These are phyloP conservation scores for Begonia masoniana DNA, from an alignment of 306 rosid species.

Conservation along the genomic window DNA sequence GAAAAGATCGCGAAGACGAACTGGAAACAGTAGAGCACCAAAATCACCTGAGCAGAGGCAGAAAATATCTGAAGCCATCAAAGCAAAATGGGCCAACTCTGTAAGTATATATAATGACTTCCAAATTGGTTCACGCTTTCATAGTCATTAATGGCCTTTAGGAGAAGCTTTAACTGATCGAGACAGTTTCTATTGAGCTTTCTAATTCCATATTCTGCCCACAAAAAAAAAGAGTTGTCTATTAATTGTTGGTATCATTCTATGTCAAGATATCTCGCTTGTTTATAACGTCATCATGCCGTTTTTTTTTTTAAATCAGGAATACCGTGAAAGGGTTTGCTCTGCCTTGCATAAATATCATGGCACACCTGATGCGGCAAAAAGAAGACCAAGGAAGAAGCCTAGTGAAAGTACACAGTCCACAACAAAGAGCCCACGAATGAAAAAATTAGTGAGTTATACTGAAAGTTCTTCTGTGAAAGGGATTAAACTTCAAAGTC, in stretches of 20 bases:
- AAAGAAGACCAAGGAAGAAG: constrained; percentile 50
- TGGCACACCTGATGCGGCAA: constrained; percentile 34
- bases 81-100: constrained; percentile 88
- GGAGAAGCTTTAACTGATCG: neutral
- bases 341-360: constrained; percentile 62
- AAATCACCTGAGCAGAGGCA: constrained; percentile 80
- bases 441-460: constrained; percentile 18
- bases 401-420: constrained; percentile 24
- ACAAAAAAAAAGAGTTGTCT: too few species aligned
- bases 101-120: constrained; percentile 34
- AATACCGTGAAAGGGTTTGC: constrained; percentile 61
- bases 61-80: constrained; percentile 80
- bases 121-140: constrained; percentile 6
- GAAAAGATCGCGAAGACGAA: constrained; percentile 27
- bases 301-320: constrained; percentile 27
- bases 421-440: constrained; percentile 28
- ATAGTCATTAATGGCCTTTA: constrained; percentile 2
- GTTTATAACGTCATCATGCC: neutral
- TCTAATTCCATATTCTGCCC: neutral
- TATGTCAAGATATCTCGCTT: constrained; percentile 1
- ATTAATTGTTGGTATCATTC: too few species aligned
- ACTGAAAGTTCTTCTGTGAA: constrained; percentile 11
- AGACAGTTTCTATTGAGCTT: constrained; percentile 1
- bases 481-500: constrained; percentile 19
- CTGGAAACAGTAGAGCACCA: constrained; percentile 60